These are phyloP conservation scores for Lonicera japonica DNA, from an alignment of 129 eudicot species.

Conservation along the genomic window DNA sequence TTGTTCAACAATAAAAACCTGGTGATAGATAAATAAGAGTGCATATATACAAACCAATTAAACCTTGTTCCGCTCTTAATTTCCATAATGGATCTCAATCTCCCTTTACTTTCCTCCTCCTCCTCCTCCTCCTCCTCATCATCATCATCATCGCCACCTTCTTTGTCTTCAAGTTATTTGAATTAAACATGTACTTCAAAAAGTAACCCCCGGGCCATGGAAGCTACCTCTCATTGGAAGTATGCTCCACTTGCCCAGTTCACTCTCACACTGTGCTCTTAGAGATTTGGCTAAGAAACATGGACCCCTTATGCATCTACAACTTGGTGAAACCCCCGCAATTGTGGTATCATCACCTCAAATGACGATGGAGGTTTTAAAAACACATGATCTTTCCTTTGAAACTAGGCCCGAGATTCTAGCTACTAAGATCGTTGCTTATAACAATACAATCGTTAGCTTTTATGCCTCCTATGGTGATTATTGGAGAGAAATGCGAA, in stretches of 20 bases:
- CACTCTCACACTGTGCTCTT: slow-evolving; percentile 12
- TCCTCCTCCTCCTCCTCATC: too few species aligned
- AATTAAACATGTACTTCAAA: too few species aligned
- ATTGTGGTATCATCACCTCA: slow-evolving; percentile 17
- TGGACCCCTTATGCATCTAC: slow-evolving; percentile 32
- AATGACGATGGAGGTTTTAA: slow-evolving; percentile 22
- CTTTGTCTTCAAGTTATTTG: too few species aligned
- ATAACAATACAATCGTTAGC: slow-evolving; percentile 9
- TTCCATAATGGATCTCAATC: neutral
- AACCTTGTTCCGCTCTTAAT: too few species aligned
- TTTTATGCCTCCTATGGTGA: slow-evolving; percentile 27
- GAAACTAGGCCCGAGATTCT: slow-evolving; percentile 19
- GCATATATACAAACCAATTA: too few species aligned
- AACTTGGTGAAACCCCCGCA: slow-evolving; percentile 25
- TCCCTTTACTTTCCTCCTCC: neutral
- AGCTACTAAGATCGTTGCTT: slow-evolving; percentile 1
- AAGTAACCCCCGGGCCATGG: slow-evolving; percentile 12
- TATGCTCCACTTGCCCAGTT: slow-evolving; percentile 3
- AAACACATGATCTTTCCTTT: slow-evolving; percentile 16
- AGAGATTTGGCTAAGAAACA: slow-evolving; percentile 8
- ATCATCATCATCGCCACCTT: too few species aligned
- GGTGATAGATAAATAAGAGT: too few species aligned
- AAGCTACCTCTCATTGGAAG: slow-evolving; percentile 21
- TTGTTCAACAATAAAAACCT: too few species aligned
- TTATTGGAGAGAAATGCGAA: slow-evolving; percentile 29